Base-by-base conservation (phyloP, 2,329 filamentous ascomycete genomes). In the Sordariomycetes sp. region DNA sequence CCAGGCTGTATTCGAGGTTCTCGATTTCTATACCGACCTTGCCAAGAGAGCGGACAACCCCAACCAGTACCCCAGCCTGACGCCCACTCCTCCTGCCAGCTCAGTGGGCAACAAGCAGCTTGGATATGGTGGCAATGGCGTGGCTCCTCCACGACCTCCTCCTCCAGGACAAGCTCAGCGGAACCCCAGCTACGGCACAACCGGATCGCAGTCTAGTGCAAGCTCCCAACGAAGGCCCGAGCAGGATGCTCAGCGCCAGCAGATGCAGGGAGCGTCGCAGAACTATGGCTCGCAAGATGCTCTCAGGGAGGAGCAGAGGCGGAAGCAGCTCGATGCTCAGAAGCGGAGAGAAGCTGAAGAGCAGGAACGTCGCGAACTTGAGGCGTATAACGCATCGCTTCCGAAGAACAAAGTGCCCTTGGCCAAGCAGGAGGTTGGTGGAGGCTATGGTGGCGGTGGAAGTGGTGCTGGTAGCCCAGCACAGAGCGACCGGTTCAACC, bases 391-490 rank as follows among this genome's bases (percentile, higher is more conserved):
- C 56, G 83, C 86, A 23, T 86, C 85, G 17, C 63, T 95, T 39
- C 90, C 87, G 21, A 83, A 94, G 65, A 79, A 72, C 42, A 86
- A 85, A 53, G 63, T 79, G 9, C 85, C 86, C 3, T 51, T 92
- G 44, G 87, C 88, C 21, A 86, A 96, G 55, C 88, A 95, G 59
- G 92, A 96, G 57, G 64, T 96, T 45, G 86, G 85, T 37, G 79
- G 80, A 21, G 82, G 76, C 41, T 70, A 75, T 25, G 66, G 70
- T 40, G 62, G 67, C 29, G 67, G 67, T 38, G 29, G 40, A 44
- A 18, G n/a, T n/a, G 57, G 64, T 10, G 18, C 40, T 38, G 29
- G 40, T 45, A 18, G 24, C 16, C 36, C 41, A 11, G 46, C 65
- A 15, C 53, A 63, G 21, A 57, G 68, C n/a, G 75, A 79, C 46